These are phyloP conservation scores for Ramaria rubella DNA, from an alignment of 768 basidiomycete genomes.

Conservation along the genomic window DNA sequence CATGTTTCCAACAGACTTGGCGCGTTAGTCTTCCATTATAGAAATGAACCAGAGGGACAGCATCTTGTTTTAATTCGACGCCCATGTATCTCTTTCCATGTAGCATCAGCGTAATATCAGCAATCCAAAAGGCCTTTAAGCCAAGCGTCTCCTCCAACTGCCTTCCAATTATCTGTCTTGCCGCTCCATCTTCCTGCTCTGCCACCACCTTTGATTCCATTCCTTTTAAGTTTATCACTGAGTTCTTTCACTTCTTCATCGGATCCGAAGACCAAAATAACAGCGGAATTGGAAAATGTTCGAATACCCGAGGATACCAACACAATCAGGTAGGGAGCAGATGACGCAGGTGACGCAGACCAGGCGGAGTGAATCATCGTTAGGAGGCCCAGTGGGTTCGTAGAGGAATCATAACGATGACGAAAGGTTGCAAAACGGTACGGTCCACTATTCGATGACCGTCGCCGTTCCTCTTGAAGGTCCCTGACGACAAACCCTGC, in stretches of 20 bases:
- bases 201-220: conserved; percentile 68
- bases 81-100: neutral
- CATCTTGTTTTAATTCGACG: neutral
- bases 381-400: conserved; percentile 53
- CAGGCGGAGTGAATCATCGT: conserved; percentile 47
- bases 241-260: conserved; percentile 53
- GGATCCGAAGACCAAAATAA: conserved; percentile 55
- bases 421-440: conserved; percentile 5
- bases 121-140: neutral
- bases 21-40: no score
- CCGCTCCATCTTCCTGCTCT: conserved; percentile 75
- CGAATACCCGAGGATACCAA: conserved; percentile 60
- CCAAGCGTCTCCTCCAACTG: conserved; percentile 15
- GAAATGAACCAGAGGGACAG: no score
- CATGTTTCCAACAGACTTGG: no score
- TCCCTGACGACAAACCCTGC: conserved; percentile 42
- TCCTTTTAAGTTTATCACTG: conserved; percentile 51
- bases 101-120: neutral
- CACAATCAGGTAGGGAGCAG: conserved; percentile 40
- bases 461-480: conserved; percentile 32
- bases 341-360: conserved; percentile 16
- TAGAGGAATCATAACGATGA: conserved; percentile 41
- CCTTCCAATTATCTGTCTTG: conserved; percentile 62
- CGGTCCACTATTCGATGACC: conserved; percentile 15
- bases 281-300: conserved; percentile 39